phyloP scores from a whole-genome alignment of 768 basidiomycete genomes.

The Amylocystis lapponica region DNA sequence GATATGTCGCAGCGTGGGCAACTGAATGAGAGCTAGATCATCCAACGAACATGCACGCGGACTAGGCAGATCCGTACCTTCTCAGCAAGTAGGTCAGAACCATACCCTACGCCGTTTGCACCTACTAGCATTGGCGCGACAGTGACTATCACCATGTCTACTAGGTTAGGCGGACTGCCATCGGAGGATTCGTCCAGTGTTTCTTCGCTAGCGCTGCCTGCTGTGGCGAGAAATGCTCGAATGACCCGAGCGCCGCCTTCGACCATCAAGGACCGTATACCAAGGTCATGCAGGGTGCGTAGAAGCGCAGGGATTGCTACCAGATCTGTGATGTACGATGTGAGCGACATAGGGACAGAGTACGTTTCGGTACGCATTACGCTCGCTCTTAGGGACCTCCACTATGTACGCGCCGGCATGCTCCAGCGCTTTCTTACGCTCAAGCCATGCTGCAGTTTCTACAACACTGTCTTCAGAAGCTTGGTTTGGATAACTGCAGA shows the following conservation, averaged over 20 bases:
- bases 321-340: conserved; percentile 15
- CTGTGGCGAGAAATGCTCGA: conserved; percentile 51
- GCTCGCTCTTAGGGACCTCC: conserved; percentile 28
- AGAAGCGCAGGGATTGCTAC: conserved; percentile 49
- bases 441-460: conserved; percentile 24
- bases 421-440: conserved; percentile 42
- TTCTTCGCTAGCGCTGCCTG: neutral
- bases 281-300: conserved; percentile 42
- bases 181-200: conserved; percentile 2
- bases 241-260: conserved; percentile 91
- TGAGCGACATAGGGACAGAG: neutral
- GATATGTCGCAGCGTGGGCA: conserved; percentile 20
- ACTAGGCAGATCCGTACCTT: conserved; percentile 16
- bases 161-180: conserved; percentile 15
- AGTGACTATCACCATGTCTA: conserved; percentile 80
- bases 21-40: conserved; percentile 10
- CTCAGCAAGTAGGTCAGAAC: conserved; percentile 19
- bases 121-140: conserved; percentile 86
- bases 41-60: conserved; percentile 28
- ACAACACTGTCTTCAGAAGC: neutral
- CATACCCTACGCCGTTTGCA: conserved; percentile 56
- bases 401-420: conserved; percentile 64
- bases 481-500: conserved; percentile 37
- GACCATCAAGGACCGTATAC: conserved; percentile 80
- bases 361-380: neutral